phyloP scores from a whole-genome alignment of 495 filamentous ascomycete species.

The Chaetomium tenue region DNA sequence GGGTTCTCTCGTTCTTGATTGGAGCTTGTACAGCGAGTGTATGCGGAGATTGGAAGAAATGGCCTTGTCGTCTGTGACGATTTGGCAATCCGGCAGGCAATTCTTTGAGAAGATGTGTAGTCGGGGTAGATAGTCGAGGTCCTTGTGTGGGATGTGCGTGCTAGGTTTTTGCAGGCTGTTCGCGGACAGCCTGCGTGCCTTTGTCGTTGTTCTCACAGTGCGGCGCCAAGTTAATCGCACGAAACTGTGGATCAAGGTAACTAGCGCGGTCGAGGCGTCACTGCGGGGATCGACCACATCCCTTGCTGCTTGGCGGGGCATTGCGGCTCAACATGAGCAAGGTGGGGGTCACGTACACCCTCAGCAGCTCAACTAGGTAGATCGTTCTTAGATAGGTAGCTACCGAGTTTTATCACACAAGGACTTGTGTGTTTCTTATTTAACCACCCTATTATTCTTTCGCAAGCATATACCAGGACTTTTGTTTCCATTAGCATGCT shows the following conservation, averaged over 20 bases:
- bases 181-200: neutral
- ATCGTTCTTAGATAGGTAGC: no score
- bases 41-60: neutral
- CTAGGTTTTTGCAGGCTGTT: neutral
- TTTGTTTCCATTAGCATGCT: no score
- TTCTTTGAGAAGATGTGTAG: neutral
- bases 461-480: no score
- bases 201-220: constrained; percentile 13
- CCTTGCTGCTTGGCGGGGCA: constrained; percentile 17
- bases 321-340: constrained; percentile 5
- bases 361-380: neutral
- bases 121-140: neutral
- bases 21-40: neutral
- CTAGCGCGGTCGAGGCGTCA: neutral
- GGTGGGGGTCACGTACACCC: neutral
- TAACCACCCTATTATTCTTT: no score
- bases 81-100: neutral
- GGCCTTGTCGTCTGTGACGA: neutral
- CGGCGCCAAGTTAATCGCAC: neutral
- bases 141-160: neutral
- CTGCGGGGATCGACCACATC: constrained; percentile 4
- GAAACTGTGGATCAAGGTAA: constrained; percentile 7
- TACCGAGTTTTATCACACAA: neutral
- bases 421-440: neutral
- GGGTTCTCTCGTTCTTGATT: neutral